phyloP scores from a whole-genome alignment of 2,329 filamentous ascomycete species.

The Cladosporium austrohemisphaericum region DNA sequence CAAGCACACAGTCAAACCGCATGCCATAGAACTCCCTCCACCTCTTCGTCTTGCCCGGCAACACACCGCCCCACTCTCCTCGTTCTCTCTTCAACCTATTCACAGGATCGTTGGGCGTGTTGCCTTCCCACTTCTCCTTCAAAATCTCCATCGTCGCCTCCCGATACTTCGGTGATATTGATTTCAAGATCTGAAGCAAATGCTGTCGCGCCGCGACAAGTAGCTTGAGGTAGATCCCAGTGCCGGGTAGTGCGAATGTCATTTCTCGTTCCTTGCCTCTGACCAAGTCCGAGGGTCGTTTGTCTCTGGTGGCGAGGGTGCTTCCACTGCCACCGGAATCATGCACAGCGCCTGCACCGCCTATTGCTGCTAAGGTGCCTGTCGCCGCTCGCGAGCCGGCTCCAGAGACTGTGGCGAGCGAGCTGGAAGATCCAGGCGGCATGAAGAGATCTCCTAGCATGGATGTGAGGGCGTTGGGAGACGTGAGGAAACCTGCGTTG shows the following conservation, averaged over 20 bases:
- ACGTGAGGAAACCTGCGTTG: constrained; percentile 60
- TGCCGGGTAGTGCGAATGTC: constrained; percentile 62
- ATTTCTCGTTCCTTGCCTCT: constrained; percentile 26
- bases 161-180: constrained; percentile 53
- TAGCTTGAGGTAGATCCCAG: constrained; percentile 65
- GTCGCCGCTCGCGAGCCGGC: constrained; percentile 62
- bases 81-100: constrained; percentile 50
- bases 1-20: constrained; percentile 67
- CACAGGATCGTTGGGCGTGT: constrained; percentile 48
- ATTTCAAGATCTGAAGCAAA: constrained; percentile 56
- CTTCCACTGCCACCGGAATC: constrained; percentile 56
- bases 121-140: constrained; percentile 68
- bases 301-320: constrained; percentile 29
- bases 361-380: constrained; percentile 65
- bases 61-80: constrained; percentile 55
- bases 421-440: constrained; percentile 36
- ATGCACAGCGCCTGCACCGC: constrained; percentile 63
- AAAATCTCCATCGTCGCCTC: constrained; percentile 62
- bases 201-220: constrained; percentile 59
- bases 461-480: constrained; percentile 46
- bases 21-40: constrained; percentile 70
- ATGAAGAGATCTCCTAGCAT: constrained; percentile 40
- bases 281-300: constrained; percentile 13
- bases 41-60: constrained; percentile 60
- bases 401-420: constrained; percentile 52